Base-by-base conservation (phyloP, 345 rosid genomes). In the Pistacia integerrima region DNA sequence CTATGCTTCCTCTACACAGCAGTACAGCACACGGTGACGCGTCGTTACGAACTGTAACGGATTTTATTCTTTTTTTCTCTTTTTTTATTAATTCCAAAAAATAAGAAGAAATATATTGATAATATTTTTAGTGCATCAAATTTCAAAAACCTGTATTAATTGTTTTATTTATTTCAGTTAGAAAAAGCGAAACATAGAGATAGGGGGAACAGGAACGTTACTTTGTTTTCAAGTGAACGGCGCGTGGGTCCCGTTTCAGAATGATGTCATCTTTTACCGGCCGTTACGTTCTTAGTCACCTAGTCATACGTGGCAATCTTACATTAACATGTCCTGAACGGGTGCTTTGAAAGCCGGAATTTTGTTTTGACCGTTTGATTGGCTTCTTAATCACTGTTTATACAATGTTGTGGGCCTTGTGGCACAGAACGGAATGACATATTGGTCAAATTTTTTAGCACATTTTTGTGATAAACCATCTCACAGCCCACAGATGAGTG, bases 141-240 rank as follows among this genome's bases (percentile, higher is more conserved):
- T 49, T 49, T 28, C 20, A 20, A 22, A 73, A 62, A 33, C 14
- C 4, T 48, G 16, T 22, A 3, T 65, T 36, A 17, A 38, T 64
- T 41, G 9, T 41, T 41, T 41, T 5, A 41, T 41, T 41, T 41
- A 41, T 41, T 41, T 41, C 46, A 5, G 46, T 6, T 41, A 6
- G 8, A 41, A 41, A 6, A 1, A 4, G 41, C 2, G 7, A 38
- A 9, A 5, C 5, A 63, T 33, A 20, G 18, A 35, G 18, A 73
- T 13, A n/a, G 28, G 8, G 58, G 13, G 22, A 17, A 46, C 30
- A 4, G 14, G 30, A 35, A 63, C 82, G 93, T 86, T 84, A 85
- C 91, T 76, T 81, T 77, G 77, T 69, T 81, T 78, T 75, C 18
- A 84, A 82, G 73, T 46, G 85, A 88, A 83, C 91, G 89, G 90